These are phyloP conservation scores for Penstemon eatonii DNA, from an alignment of 257 asterid genomes.

Conservation along the genomic window DNA sequence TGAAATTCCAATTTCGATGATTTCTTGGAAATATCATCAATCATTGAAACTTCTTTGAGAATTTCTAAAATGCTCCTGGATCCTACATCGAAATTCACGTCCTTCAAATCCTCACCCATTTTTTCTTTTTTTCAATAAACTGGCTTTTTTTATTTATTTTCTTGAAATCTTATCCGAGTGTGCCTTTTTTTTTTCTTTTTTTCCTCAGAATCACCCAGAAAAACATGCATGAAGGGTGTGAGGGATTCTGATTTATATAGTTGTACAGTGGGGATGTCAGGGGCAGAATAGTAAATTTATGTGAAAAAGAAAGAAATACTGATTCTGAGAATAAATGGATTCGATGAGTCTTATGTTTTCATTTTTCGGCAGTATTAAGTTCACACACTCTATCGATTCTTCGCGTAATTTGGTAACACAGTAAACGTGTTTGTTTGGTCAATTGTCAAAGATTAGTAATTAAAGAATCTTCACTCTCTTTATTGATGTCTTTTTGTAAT, in stretches of 20 bases:
- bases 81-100: slow-evolving; percentile 34
- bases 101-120: slow-evolving; percentile 40
- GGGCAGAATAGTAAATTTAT: slow-evolving; percentile 30
- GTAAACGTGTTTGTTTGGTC: slow-evolving; percentile 18
- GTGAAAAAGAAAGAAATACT: not conserved
- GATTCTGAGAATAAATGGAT: slow-evolving; percentile 30
- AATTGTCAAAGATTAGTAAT: slow-evolving; percentile 9
- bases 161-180: not conserved
- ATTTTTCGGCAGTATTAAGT: not conserved
- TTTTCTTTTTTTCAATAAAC: not conserved
- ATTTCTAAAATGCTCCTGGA: slow-evolving; percentile 44
- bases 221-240: slow-evolving; percentile 25
- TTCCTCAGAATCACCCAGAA: slow-evolving; percentile 7
- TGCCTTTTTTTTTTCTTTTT: slow-evolving; percentile 8
- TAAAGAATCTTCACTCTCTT: slow-evolving; percentile 14
- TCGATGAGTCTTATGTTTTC: slow-evolving; percentile 33
- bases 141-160: not conserved
- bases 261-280: slow-evolving; percentile 8
- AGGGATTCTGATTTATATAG: slow-evolving; percentile 35
- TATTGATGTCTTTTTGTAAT: slow-evolving; percentile 24
- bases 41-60: slow-evolving; percentile 31
- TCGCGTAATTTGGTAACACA: slow-evolving; percentile 36
- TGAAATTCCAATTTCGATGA: slow-evolving; percentile 24
- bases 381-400: slow-evolving; percentile 41
- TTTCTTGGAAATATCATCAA: slow-evolving; percentile 29